Percentiles rank a stretch among this genome's conserved stretches.
These are phyloP conservation scores for Termitomyces sp. DNA, from an alignment of 768 basidiomycete species.

Conservation along the genomic window DNA sequence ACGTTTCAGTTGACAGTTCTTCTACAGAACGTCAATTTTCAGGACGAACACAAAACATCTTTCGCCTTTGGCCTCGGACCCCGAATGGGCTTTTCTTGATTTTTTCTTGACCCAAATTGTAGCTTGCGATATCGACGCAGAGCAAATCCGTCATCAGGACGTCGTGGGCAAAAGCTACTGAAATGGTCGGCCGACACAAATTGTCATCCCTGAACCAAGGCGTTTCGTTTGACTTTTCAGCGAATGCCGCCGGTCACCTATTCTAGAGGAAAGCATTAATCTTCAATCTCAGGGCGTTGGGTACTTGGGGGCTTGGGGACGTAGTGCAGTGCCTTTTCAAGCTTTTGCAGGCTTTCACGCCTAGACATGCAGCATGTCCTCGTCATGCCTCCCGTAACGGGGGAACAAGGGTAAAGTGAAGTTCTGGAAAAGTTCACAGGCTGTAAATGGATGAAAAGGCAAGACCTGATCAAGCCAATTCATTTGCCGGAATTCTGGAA, in stretches of 20 bases:
- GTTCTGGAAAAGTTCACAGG: background rate
- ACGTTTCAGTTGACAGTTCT: background rate
- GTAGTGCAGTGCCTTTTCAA: too few relatives aligned
- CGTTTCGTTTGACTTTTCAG: slow-evolving; percentile 10
- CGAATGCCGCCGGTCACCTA: background rate
- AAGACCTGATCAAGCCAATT: background rate
- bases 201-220: slow-evolving; percentile 5
- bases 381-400: too few relatives aligned
- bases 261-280: background rate
- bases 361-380: too few relatives aligned
- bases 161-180: background rate
- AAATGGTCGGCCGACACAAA: slow-evolving; percentile 3
- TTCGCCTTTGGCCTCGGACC: background rate
- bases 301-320: too few relatives aligned
- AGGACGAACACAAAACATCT: background rate
- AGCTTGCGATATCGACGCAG: background rate
- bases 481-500: background rate
- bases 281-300: background rate
- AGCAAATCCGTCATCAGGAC: background rate
- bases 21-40: too few relatives aligned
- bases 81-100: background rate
- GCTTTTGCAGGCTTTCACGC: too few relatives aligned
- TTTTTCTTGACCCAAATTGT: too few relatives aligned
- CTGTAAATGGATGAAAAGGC: background rate
- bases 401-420: too few relatives aligned